A percentile compares a stretch with the other conserved stretches of the same genome.
Conservation (phyloP, 805 yeast species). For the Diddensiella santjacobensis region DNA sequence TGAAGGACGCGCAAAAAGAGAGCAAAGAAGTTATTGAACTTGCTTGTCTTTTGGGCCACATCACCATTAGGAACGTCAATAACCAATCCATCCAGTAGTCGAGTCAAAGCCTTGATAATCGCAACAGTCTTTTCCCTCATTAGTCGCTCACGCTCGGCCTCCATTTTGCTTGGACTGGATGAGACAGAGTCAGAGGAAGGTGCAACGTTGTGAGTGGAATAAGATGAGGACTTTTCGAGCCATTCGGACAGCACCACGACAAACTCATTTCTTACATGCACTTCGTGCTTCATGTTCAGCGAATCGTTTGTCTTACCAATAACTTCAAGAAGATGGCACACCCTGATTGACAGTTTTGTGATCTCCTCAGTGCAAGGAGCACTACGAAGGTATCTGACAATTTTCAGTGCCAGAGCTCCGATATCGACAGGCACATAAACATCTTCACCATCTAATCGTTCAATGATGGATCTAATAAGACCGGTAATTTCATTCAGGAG, state of each 20-base stretch:
- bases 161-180: constrained; percentile 7
- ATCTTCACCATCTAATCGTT: constrained; percentile 24
- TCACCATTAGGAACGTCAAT: constrained; percentile 30
- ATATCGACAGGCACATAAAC: constrained; percentile 24
- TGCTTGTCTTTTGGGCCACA: constrained; percentile 35
- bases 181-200: background rate
- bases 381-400: constrained; percentile 20
- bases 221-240: constrained; percentile 20
- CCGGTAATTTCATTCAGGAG: constrained; percentile 22
- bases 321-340: constrained; percentile 25
- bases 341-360: constrained; percentile 20
- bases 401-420: constrained; percentile 22
- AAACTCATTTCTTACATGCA: constrained; percentile 22
- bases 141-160: constrained; percentile 19
- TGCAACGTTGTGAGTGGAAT: background rate
- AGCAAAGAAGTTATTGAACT: constrained; percentile 46
- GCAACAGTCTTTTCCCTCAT: constrained; percentile 21
- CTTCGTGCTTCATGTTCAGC: constrained; percentile 24
- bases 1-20: constrained; percentile 46
- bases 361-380: constrained; percentile 13
- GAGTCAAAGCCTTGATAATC: constrained; percentile 19
- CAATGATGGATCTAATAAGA: constrained; percentile 23
- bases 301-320: constrained; percentile 25
- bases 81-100: constrained; percentile 20
- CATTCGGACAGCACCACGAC: constrained; percentile 26